Conservation (phyloP, 352 stramenopile species). For the Phytophthora pisi region DNA sequence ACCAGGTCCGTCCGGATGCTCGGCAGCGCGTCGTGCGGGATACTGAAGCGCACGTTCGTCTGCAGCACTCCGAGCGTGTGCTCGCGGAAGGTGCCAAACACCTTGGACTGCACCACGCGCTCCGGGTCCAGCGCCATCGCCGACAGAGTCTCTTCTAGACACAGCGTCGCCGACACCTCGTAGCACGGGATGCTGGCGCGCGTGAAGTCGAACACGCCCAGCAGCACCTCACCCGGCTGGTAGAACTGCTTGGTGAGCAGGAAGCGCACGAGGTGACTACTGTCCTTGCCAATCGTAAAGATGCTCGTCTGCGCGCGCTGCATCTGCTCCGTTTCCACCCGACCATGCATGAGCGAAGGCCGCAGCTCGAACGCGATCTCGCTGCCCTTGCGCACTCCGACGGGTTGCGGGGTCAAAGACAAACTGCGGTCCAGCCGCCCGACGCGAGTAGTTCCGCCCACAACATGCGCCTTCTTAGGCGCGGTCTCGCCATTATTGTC, state of each 20-base stretch:
- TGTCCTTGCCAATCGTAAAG: slow-evolving; percentile 76
- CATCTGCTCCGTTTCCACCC: slow-evolving; percentile 62
- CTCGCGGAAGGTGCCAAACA: slow-evolving; percentile 53
- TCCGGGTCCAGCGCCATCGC: slow-evolving; percentile 60
- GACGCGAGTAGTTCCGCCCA: slow-evolving; percentile 31
- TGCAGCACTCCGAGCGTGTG: slow-evolving; percentile 51
- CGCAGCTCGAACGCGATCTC: slow-evolving; percentile 73
- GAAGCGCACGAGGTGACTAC: slow-evolving; percentile 63
- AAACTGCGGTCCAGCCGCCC: slow-evolving; percentile 39
- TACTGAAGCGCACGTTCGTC: slow-evolving; percentile 59
- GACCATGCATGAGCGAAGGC: slow-evolving; percentile 68
- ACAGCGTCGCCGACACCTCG: slow-evolving; percentile 53
- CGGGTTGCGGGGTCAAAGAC: slow-evolving; percentile 39
- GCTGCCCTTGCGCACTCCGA: slow-evolving; percentile 61
- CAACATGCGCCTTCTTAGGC: slow-evolving; percentile 15
- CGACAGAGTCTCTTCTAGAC: slow-evolving; percentile 56
- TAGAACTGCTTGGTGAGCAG: slow-evolving; percentile 70
- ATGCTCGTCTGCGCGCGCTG: slow-evolving; percentile 67
- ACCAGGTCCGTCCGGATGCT: slow-evolving; percentile 69
- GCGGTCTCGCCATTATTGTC: slow-evolving; percentile 10
- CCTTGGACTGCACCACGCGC: slow-evolving; percentile 60
- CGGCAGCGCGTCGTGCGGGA: slow-evolving; percentile 62
- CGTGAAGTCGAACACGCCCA: slow-evolving; percentile 69
- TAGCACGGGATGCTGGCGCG: slow-evolving; percentile 58
- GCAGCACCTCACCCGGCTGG: slow-evolving; percentile 60